Base-by-base conservation (phyloP, 495 filamentous ascomycete species). In the Neurospora discreta region DNA sequence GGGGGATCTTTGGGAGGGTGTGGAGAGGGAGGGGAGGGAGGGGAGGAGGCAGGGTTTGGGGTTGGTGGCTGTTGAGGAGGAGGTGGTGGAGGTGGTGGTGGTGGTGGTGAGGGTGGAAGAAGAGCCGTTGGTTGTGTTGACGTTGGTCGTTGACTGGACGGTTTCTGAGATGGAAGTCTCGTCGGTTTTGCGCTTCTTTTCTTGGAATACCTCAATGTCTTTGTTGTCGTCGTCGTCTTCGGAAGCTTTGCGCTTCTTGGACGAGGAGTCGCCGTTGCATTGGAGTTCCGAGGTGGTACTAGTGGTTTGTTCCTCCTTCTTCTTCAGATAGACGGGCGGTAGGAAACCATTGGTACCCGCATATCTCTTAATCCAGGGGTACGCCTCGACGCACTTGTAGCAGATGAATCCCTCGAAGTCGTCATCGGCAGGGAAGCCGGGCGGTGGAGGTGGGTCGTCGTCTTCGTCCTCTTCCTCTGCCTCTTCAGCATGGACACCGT, bases 361-460 rank as follows among this genome's bases (percentile, higher is more conserved):
- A 76, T 98, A 98, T 71, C 85, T 82, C 82, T 93, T 95, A 75
- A 99, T 89, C 95, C 95, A 99, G 0, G 94, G 94, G 76, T 92
- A 89, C 1, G 92, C 89, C 33, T 95, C 90, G 40, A 95, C 85
- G 75, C 96, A 99, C 78, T 96, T 93, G 84, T 93, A 97, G 83
- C 96, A 99, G 67, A 99, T 87, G 76, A 98, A 92, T 38, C 88
- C 86, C 11, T 94, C 92, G 75, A 98, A 99, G 68, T 91, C 88
- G 26, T 97, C 92, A 74, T 98, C 95, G 0, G 84, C 83, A 3
- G 95, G 95, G 75, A 98, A 98, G 5, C 93, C 92, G 2, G 91
- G 90, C 3, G 93, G 93, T 16, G 91, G 80, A 5, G 90, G 89
- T 0, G 77, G 77, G 20, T 89, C 81, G 10, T 84, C 82, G 41